Evolutionary conservation across 495 filamentous ascomycete genomes (phyloP).

Genomic region (Penicillium tannophilum): DNA sequence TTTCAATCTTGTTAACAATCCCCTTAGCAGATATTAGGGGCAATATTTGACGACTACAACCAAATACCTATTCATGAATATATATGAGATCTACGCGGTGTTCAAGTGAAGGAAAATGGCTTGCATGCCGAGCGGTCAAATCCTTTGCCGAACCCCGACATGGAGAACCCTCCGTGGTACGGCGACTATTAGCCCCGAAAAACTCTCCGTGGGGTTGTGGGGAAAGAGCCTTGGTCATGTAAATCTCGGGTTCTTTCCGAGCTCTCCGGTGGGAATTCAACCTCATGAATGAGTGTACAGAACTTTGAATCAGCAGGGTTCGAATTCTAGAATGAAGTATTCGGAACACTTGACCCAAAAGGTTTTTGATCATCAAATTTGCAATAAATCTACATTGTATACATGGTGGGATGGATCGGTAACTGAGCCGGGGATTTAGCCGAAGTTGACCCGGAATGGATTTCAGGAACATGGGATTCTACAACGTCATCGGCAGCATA

Average conservation of each 20-base stretch:
- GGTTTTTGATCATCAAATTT: no score
- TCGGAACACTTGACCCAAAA: no score
- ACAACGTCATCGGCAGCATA: not conserved
- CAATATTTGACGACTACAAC: no score
- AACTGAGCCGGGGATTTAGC: not conserved
- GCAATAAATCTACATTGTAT: no score
- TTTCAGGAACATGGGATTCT: not conserved
- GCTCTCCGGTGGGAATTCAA: not conserved
- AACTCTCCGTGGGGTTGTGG: constrained; percentile 1
- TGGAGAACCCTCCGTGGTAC: not conserved
- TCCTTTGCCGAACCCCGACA: not conserved
- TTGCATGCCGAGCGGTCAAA: not conserved
- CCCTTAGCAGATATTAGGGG: no score
- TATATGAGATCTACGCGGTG: not conserved
- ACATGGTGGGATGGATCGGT: no score
- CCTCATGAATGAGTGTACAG: no score
- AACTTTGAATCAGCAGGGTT: no score
- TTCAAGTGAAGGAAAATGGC: not conserved
- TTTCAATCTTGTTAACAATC: no score
- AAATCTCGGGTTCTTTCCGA: not conserved
- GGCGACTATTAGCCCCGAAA: no score
- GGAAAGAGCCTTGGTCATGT: not conserved
- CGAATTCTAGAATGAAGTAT: no score
- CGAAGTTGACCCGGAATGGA: constrained; percentile 6
- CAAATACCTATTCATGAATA: not conserved